Evolutionary conservation across 164 flowering plant genomes (phyloP), one percentile per base, ranked within the genome.

Genomic region (Nelumbo lutea): DNA sequence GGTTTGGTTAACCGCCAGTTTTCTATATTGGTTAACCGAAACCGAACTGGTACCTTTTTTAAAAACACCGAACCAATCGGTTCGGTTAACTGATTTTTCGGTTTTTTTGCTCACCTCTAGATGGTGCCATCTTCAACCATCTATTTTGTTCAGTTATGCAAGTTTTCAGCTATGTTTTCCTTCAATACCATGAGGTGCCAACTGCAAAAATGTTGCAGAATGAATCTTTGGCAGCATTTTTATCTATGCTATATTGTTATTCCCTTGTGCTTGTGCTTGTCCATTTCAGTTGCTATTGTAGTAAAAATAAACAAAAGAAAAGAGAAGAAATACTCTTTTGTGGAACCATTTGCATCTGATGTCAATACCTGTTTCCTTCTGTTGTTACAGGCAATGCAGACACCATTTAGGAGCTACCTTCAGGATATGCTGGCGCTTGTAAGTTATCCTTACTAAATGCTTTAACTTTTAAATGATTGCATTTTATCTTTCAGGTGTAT

Each of bases 351-450:
- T 7, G 11, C 11, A 15, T 52, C 3, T 15, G 14, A 13, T 52
- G 10, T 15, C 2, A 10, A 13, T 10, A 52, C 14, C 1, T 52
- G n/a, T 52, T 10, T 10, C 11, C 14, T 58, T 58, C 9, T 58
- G 41, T 58, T 15, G 6, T 45, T 57, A 62, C 82, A 88, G 93
- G 88, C 86, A 11, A 70, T 75, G 90, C 93, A 88, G 74, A 88
- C 93, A 46, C 93, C 93, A 66, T 88, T 88, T 66, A 83, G 93
- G 76, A 70, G 79, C 77, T 88, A 88, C 69, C 90, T 88, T 57
- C 84, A 81, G 27, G 90, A 88, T 1, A 88, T 88, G 89, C 75
- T 88, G 75, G 81, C 88, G 42, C 83, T 87, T 68, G 93, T 88
- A 80, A 86, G 89, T 78, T n/a, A 39, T 62, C 43, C 61, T 55